Evolutionary conservation across 805 yeast genomes (phyloP), one percentile per base, ranked within the genome.

Genomic region (Grigorovia transvaalensis): DNA sequence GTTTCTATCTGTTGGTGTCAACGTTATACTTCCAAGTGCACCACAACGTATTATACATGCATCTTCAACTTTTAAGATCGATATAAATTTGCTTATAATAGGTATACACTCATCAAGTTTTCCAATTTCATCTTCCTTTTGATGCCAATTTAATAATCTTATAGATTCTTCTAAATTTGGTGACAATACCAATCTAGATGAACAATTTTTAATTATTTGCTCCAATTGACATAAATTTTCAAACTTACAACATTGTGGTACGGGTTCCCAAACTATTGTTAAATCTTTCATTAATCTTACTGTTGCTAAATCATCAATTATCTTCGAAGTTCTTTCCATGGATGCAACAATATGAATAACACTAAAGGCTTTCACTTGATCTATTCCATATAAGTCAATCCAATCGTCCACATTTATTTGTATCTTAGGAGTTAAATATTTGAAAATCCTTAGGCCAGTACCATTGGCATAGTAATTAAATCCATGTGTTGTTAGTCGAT

Each of bases 131-230:
- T 13, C 23, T 19, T 19, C 84, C 45, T 70, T 73, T 19, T 72
- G 70, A 18, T 68, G 54, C 15, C 15, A 33, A 0, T 79, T 82
- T 45, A 83, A 74, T 30, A 85, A 76, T 27, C 74, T 67, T 0
- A 90, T 85, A 15, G 88, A 90, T 66, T 90, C 97, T 44, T 84
- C 82, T 8, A 88, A 80, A 65, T 90, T 90, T 0, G 98, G 98
- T 1, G 95, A 78, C 33, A 90, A 72, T 0, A 63, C 42, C 8
- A 38, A 12, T 12, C 17, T 7, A 3, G 50, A 23, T 9, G 56
- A 57, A 3, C 55, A 45, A 7, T 55, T 46, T n/a, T 57, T 50
- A 42, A 65, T 29, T 15, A 65, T 53, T 9, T 46, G 30, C 15
- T 50, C 50, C 4, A 62, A 56, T 1, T 61, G 60, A 0, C 66